phyloP scores from a whole-genome alignment of 495 filamentous ascomycete species.

The Terfezia claveryi region DNA sequence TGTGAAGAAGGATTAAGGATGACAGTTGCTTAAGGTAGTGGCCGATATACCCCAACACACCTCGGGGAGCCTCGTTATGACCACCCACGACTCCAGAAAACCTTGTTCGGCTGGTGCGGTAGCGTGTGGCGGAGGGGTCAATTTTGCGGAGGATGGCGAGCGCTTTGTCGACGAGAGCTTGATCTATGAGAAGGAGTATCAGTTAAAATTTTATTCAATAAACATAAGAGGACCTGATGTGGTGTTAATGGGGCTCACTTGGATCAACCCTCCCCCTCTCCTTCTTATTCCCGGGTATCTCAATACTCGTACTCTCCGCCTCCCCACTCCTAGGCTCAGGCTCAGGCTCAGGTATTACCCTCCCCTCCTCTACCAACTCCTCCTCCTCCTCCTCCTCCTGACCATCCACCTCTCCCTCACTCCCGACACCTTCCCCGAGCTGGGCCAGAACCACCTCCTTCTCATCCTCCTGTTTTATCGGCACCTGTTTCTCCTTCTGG shows the following conservation, averaged over 20 bases:
- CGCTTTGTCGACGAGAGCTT: slow-evolving; percentile 12
- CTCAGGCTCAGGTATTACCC: not conserved
- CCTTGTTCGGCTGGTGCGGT: not conserved
- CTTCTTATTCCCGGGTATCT: no score
- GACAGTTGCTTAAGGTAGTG: slow-evolving; percentile 7
- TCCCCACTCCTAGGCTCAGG: not conserved
- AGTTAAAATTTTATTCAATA: not conserved
- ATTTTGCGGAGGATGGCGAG: slow-evolving; percentile 15
- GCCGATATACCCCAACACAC: slow-evolving; percentile 6
- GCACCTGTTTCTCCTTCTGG: no score
- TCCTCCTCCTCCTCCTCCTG: not conserved
- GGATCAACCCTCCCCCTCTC: no score
- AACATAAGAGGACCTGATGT: no score
- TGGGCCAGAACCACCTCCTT: no score
- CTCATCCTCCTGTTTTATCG: no score
- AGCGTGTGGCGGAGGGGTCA: slow-evolving; percentile 10
- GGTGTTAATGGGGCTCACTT: no score
- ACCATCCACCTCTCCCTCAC: no score
- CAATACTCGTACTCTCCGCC: no score
- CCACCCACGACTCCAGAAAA: slow-evolving; percentile 1
- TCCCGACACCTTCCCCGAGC: no score
- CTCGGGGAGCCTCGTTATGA: slow-evolving; percentile 1
- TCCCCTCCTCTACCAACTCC: not conserved
- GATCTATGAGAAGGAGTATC: slow-evolving; percentile 1
- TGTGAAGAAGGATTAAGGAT: slow-evolving; percentile 7